Conservation (phyloP, 371 early-diverging fungal species). For the Syncephalis plumigaleata region DNA sequence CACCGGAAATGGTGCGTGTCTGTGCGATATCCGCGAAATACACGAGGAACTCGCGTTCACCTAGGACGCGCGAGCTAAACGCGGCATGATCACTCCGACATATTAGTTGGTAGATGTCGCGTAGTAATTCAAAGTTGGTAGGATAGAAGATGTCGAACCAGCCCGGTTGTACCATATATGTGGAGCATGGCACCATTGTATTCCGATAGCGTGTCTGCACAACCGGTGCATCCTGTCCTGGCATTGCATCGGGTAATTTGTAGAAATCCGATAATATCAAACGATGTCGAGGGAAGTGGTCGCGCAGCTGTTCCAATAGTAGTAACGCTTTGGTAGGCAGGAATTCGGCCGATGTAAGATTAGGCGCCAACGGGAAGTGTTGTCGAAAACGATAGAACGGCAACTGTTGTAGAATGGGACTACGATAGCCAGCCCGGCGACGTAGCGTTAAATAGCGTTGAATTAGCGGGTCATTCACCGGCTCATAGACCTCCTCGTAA, state of each 20-base stretch:
- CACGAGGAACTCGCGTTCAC: constrained; percentile 63
- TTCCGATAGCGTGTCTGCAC: constrained; percentile 84
- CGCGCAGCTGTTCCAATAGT: constrained; percentile 52
- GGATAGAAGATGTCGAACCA: constrained; percentile 98
- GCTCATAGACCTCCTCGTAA: constrained; percentile 70
- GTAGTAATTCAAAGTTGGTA: constrained; percentile 77
- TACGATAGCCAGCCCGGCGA: constrained; percentile 27
- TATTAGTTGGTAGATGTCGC: constrained; percentile 50
- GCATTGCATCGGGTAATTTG: constrained; percentile 58
- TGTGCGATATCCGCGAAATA: constrained; percentile 56
- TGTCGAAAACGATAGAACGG: constrained; percentile 27
- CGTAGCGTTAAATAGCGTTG: constrained; percentile 44
- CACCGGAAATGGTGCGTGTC: constrained; percentile 68
- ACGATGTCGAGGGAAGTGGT: constrained; percentile 74
- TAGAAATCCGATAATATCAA: constrained; percentile 82
- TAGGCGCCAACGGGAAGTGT: constrained; percentile 65
- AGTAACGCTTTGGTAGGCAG: constrained; percentile 76
- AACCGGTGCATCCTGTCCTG: constrained; percentile 76
- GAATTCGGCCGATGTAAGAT: constrained; percentile 70
- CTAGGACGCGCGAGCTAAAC: constrained; percentile 34
- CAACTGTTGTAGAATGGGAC: constrained; percentile 35
- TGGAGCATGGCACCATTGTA: constrained; percentile 83
- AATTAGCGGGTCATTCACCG: constrained; percentile 57
- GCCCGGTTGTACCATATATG: constrained; percentile 92
- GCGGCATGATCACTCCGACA: constrained; percentile 27